A percentile compares a stretch with the other conserved stretches of the same genome.
phyloP scores from a whole-genome alignment of 2,329 filamentous ascomycete genomes.

The Ambrosiella cleistominuta region DNA sequence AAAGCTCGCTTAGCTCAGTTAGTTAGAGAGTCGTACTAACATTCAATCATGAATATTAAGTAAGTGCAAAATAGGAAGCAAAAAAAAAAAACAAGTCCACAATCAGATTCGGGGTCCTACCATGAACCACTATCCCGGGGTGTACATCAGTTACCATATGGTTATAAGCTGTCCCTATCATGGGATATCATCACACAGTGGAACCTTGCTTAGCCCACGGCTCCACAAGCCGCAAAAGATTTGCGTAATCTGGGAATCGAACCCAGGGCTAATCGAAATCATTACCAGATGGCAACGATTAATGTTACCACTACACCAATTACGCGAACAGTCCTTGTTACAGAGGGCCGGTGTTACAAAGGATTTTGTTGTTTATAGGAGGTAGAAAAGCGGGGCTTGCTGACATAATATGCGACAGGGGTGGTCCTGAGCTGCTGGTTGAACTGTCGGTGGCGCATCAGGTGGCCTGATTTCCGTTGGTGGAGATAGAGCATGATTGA shows the following conservation, averaged over 20 bases:
- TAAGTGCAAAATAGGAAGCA: background rate
- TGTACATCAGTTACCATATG: conserved; percentile 11
- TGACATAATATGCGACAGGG: background rate
- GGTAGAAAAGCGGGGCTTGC: background rate
- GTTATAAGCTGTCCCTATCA: conserved; percentile 13
- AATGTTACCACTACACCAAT: conserved; percentile 13
- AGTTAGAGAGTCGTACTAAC: conserved; percentile 11
- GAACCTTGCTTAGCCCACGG: background rate
- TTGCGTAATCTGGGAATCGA: conserved; percentile 13
- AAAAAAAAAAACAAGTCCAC: conserved; percentile 3
- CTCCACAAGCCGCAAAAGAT: background rate
- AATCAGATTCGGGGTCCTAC: conserved; percentile 11
- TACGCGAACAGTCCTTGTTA: conserved; percentile 5
- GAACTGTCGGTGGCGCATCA: background rate
- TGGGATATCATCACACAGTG: conserved; percentile 10
- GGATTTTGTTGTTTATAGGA: background rate
- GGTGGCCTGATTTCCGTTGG: background rate
- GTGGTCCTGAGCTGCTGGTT: background rate
- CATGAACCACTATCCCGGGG: conserved; percentile 10
- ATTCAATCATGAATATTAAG: conserved; percentile 5
- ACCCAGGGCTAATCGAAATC: conserved; percentile 13
- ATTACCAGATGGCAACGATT: conserved; percentile 13
- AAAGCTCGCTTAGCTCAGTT: conserved; percentile 10
- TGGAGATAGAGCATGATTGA: no score
- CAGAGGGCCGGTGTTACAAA: background rate